These are phyloP conservation scores for Triticum timopheevii DNA, from an alignment of 176 grass and related monocot species.

Conservation along the genomic window DNA sequence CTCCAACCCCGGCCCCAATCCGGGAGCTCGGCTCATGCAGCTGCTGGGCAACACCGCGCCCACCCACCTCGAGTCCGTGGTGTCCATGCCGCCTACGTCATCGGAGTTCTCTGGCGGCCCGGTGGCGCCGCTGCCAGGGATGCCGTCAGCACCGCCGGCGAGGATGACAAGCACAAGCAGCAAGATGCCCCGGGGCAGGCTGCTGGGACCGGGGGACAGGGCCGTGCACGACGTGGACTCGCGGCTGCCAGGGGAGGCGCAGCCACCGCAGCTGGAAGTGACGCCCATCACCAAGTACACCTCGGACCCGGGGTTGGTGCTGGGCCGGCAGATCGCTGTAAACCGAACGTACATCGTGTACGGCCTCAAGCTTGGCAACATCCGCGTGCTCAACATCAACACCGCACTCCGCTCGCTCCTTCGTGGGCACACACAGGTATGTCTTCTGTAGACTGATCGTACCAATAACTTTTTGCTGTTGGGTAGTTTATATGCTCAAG, in stretches of 20 bases:
- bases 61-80: constrained; percentile 50
- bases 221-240: constrained; percentile 79
- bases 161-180: constrained; percentile 67
- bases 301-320: constrained; percentile 83
- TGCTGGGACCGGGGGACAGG: constrained; percentile 53
- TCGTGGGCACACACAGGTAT: constrained; percentile 77
- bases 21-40: constrained; percentile 78
- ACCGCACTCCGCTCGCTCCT: constrained; percentile 87
- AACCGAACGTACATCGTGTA: constrained; percentile 92
- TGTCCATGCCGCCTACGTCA: constrained; percentile 43
- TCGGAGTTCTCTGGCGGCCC: constrained; percentile 40
- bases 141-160: constrained; percentile 50
- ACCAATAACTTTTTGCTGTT: background rate
- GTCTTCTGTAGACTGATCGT: background rate
- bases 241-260: constrained; percentile 66
- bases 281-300: constrained; percentile 98
- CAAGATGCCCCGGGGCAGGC: constrained; percentile 77
- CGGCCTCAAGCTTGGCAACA: constrained; percentile 78
- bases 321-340: constrained; percentile 87
- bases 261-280: constrained; percentile 84
- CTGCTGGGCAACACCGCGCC: constrained; percentile 62
- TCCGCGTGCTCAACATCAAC: constrained; percentile 93
- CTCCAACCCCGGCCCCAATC: constrained; percentile 38
- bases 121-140: constrained; percentile 21
- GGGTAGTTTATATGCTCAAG: background rate